These are phyloP conservation scores for Dillenia suffruticosa DNA, from an alignment of 164 flowering plant species.

Conservation along the genomic window DNA sequence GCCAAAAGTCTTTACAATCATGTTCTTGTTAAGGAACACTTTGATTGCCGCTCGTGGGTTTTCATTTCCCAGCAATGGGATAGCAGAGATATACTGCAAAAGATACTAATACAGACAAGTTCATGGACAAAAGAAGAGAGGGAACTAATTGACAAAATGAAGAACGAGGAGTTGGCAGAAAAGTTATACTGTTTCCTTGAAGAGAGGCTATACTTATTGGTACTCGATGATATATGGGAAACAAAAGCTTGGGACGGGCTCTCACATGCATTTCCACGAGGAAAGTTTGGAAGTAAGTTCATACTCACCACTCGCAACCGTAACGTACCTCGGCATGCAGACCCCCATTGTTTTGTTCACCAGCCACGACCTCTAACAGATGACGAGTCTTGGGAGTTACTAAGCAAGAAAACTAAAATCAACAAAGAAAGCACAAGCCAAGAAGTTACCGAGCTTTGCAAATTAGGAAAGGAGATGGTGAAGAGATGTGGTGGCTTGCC, in stretches of 20 bases:
- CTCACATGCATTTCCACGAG: too few species aligned
- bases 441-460: not conserved
- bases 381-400: not conserved
- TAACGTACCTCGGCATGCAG: not conserved
- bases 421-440: too few species aligned
- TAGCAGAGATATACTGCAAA: not conserved
- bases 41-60: not conserved
- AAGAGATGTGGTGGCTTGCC: constrained; percentile 1
- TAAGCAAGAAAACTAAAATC: not conserved
- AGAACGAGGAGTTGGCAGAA: too few species aligned
- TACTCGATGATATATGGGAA: constrained; percentile 1
- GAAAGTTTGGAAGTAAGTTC: too few species aligned
- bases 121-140: too few species aligned
- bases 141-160: too few species aligned
- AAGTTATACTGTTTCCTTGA: too few species aligned
- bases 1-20: not conserved
- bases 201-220: not conserved
- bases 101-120: too few species aligned
- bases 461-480: not conserved
- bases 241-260: not conserved
- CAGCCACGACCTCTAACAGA: not conserved
- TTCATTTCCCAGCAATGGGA: not conserved
- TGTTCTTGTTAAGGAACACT: not conserved
- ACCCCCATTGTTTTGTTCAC: not conserved
- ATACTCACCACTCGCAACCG: not conserved